Conservation (phyloP, 176 grass and related monocot genomes). For the Guadua angustifolia region DNA sequence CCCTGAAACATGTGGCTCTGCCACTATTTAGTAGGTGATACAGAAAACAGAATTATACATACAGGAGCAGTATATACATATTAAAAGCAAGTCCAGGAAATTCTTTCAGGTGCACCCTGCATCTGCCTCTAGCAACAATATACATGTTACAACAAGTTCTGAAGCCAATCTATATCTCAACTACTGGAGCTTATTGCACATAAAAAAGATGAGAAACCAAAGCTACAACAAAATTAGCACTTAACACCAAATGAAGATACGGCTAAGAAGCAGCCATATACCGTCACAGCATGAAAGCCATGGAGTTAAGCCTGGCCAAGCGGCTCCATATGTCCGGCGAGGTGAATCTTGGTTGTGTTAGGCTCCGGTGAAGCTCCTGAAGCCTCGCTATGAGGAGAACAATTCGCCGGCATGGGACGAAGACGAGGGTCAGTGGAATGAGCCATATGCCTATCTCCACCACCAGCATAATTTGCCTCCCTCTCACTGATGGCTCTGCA, state of each 20-base stretch:
- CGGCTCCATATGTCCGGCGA: constrained; percentile 58
- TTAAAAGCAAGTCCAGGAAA: background rate
- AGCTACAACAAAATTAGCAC: background rate
- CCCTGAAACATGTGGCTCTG: background rate
- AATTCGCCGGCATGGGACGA: constrained; percentile 67
- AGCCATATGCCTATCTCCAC: constrained; percentile 71
- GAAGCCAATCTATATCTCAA: constrained; percentile 10
- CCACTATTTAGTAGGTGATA: background rate
- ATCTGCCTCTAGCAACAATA: constrained; percentile 16
- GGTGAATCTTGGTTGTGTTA: constrained; percentile 38
- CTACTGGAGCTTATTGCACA: constrained; percentile 33
- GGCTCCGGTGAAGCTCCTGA: constrained; percentile 52
- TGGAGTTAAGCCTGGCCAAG: constrained; percentile 68
- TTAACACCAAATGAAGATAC: background rate
- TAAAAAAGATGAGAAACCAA: background rate
- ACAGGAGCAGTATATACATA: background rate
- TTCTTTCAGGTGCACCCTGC: background rate
- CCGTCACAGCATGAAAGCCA: constrained; percentile 61
- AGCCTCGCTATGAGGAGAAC: constrained; percentile 67
- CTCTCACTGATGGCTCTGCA: background rate
- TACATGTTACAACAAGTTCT: constrained; percentile 12
- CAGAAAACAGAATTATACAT: background rate
- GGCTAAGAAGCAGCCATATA: background rate
- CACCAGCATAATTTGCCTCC: constrained; percentile 49
- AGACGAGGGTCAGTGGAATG: constrained; percentile 75